Base-by-base conservation (phyloP, 768 basidiomycete genomes). In the Naganishia kalamii region DNA sequence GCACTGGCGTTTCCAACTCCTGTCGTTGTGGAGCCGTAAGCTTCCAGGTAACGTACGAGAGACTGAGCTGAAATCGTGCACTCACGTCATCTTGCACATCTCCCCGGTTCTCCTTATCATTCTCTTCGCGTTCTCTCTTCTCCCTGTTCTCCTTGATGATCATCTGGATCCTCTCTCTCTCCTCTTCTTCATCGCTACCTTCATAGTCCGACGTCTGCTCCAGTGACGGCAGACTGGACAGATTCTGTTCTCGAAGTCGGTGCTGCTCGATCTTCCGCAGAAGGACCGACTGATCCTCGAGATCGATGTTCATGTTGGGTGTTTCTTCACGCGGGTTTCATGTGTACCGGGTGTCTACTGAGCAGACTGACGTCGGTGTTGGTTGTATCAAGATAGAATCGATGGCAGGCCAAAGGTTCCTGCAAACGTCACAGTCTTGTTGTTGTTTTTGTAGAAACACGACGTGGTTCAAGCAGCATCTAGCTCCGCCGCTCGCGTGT, bases 211-310 rank as follows among this genome's bases (percentile, higher is more conserved):
- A 57, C 6, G 54, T 57, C 13, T 57, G 54, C 25, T 57, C 54
- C 37, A 57, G 23, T 13, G 60, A 61, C 29, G 60, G 60, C 15
- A 61, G 17, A 17, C 43, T 46, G 4, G 60, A 44, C 23, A 61
- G 60, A 23, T 61, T 61, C 43, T 61, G 60, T 37, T 61, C 60
- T 19, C 43, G 43, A 61, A 46, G 60, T n/a, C 60, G 60, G 19
- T 48, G 60, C 29, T 29, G 43, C 37, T 61, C 60, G 43, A 61
- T 44, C 40, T 48, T 61, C 25, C 60, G 41, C 8, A 61, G 60
- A 10, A 61, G 41, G 43, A 61, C 60, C 43, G 60, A 61, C 35
- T 61, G 60, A n/a, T 61, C 60, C 43, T 61, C 60, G 29, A 61
- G 60, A 29, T 61, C 60, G 11, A 61, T 61, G 29, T 61, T 61